Evolutionary conservation across 306 rosid genomes (phyloP), one percentile per base, ranked within the genome.

Genomic region (Rosa persica): DNA sequence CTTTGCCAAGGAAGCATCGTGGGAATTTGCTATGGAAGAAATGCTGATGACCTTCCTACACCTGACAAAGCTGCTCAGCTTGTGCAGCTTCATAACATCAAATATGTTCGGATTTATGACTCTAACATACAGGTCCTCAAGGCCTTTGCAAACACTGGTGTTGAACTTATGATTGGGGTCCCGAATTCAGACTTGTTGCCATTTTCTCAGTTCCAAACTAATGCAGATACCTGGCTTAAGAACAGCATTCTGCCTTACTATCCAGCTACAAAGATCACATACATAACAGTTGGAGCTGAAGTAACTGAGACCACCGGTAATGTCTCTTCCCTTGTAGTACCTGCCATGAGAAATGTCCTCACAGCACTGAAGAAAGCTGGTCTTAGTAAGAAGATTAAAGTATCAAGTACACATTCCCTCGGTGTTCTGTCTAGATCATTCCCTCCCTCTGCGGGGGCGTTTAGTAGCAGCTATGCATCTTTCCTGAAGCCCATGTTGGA

Each of bases 361-460:
- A 76, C 90, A 11, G 97, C 96, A 60, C 96, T 95, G 47, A 87
- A 81, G 80, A 95, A 93, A 79, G 92, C 77, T 22, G 99, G 98
- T 66, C 83, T 95, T 68, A 89, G 86, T 70, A 93, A 87, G 84
- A 93, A 81, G 91, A 95, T 95, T 6, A 95, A 86, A 73, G 92
- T 95, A 78, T 91, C 99, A 34, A 95, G 88, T 61, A 93, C 99
- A n/a, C 98, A 86, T 87, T 95, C 98, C 64, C 99, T 95, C 0
- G 97, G 99, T 47, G 94, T 95, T 84, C 74, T 95, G 80, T 95
- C 99, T 11, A 89, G 98, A 55, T 93, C 99, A 2, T 95, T 93
- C 78, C 99, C 99, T 20, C 99, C 99, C 51, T 95, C 99, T 54
- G 99, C 98, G 0, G 99, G 99, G 27, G 99, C 99, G 16, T 93